Conservation (phyloP, 495 filamentous ascomycete species). For the Astrocystis sublimbata region DNA sequence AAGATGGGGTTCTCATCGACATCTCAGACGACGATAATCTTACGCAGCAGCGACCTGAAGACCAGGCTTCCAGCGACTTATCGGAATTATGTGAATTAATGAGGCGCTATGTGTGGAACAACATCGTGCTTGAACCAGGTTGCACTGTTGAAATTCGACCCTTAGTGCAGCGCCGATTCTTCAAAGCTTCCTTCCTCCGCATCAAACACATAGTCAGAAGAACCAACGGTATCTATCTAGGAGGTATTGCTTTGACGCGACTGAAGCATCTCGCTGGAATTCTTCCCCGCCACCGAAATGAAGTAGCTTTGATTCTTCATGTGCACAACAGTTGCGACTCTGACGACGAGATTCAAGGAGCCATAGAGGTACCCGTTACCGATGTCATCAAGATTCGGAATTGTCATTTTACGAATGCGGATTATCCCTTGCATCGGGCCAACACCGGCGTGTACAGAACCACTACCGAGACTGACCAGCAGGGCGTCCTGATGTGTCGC, state of each 20-base stretch:
- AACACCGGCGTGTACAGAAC: constrained; percentile 22
- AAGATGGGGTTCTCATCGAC: constrained; percentile 26
- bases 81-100: constrained; percentile 7
- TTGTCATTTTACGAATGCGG: constrained; percentile 54
- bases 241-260: constrained; percentile 45
- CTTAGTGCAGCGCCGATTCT: constrained; percentile 13
- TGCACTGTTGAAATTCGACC: constrained; percentile 38
- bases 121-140: constrained; percentile 25
- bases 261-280: constrained; percentile 40
- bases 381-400: constrained; percentile 40
- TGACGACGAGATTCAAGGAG: constrained; percentile 40
- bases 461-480: constrained; percentile 25
- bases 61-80: constrained; percentile 13
- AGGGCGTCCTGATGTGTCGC: constrained; percentile 42
- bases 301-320: constrained; percentile 53
- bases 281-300: constrained; percentile 50
- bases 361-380: constrained; percentile 43
- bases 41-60: background rate
- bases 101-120: constrained; percentile 23
- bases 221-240: constrained; percentile 33
- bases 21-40: constrained; percentile 17
- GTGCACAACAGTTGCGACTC: constrained; percentile 46
- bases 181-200: constrained; percentile 41
- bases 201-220: constrained; percentile 40
- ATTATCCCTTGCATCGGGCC: constrained; percentile 44